phyloP scores from a whole-genome alignment of 495 filamentous ascomycete genomes.

The Neurospora sp. region DNA sequence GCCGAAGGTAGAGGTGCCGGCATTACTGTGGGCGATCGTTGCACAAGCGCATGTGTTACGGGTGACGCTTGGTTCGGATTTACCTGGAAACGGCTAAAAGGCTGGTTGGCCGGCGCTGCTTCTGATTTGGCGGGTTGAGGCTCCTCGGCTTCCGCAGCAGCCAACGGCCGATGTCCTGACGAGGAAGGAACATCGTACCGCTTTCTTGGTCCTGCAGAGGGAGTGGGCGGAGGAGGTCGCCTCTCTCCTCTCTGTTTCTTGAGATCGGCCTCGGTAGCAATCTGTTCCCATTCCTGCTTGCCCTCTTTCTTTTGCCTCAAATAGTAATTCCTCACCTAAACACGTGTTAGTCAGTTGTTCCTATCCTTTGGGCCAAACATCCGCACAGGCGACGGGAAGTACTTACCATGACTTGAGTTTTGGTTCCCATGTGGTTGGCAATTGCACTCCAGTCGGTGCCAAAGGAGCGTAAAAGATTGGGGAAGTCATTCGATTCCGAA shows the following conservation, averaged over 20 bases:
- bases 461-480: constrained; percentile 64
- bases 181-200: constrained; percentile 42
- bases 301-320: constrained; percentile 58
- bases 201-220: constrained; percentile 40
- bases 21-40: constrained; percentile 8
- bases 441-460: constrained; percentile 84
- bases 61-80: constrained; percentile 27
- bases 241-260: constrained; percentile 62
- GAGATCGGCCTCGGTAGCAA: constrained; percentile 59
- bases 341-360: constrained; percentile 15
- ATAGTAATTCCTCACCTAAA: constrained; percentile 87
- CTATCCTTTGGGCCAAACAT: not conserved
- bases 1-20: constrained; percentile 7
- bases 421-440: constrained; percentile 77
- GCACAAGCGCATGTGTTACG: constrained; percentile 14
- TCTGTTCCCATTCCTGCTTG: constrained; percentile 57
- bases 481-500: constrained; percentile 77
- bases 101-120: constrained; percentile 18
- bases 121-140: constrained; percentile 37
- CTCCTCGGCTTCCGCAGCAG: constrained; percentile 48
- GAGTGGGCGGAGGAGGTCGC: constrained; percentile 56
- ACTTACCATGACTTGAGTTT: constrained; percentile 87
- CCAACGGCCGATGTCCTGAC: constrained; percentile 44
- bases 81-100: constrained; percentile 33
- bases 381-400: not conserved